A percentile compares a stretch with the other conserved stretches of the same genome.
phyloP scores from a whole-genome alignment of 78 protist genomes.

The Ministeria vibrans region DNA sequence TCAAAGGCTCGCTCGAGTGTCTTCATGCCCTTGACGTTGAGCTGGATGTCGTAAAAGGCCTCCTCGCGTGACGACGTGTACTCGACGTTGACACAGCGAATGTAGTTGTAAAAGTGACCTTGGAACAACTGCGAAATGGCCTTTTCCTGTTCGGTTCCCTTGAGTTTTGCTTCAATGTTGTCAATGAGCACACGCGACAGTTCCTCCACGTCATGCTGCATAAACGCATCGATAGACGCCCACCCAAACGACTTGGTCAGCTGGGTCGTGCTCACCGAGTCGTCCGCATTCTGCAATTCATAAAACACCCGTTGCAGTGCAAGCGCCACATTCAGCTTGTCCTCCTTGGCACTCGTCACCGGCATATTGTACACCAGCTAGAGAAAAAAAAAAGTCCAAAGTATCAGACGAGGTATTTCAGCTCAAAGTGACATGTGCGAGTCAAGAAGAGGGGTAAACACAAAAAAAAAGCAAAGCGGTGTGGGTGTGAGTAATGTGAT shows the following conservation, averaged over 20 bases:
- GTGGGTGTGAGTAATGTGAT: no score
- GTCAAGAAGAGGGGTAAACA: no score
- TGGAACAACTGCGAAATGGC: constrained; percentile 70
- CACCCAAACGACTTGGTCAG: constrained; percentile 90
- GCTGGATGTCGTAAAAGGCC: constrained; percentile 46
- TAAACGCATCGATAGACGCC: constrained; percentile 80
- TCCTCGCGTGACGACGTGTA: constrained; percentile 27
- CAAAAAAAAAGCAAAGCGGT: no score
- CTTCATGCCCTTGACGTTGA: constrained; percentile 75
- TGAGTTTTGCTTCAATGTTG: constrained; percentile 89
- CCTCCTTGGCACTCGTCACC: constrained; percentile 8
- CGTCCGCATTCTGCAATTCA: constrained; percentile 41
- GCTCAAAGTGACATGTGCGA: no score
- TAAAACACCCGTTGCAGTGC: constrained; percentile 25
- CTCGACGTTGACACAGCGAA: constrained; percentile 77
- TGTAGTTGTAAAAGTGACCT: constrained; percentile 77
- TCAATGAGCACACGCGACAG: constrained; percentile 89
- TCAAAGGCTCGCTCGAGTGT: constrained; percentile 61
- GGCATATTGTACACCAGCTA: constrained; percentile 58
- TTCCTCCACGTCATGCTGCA: constrained; percentile 97
- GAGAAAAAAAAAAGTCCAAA: no score
- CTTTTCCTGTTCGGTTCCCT: constrained; percentile 82
- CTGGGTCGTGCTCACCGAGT: constrained; percentile 63
- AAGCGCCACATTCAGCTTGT: constrained; percentile 23
- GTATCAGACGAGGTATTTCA: no score